Conservation (phyloP, 768 basidiomycete genomes). For the Pholiota conissans region DNA sequence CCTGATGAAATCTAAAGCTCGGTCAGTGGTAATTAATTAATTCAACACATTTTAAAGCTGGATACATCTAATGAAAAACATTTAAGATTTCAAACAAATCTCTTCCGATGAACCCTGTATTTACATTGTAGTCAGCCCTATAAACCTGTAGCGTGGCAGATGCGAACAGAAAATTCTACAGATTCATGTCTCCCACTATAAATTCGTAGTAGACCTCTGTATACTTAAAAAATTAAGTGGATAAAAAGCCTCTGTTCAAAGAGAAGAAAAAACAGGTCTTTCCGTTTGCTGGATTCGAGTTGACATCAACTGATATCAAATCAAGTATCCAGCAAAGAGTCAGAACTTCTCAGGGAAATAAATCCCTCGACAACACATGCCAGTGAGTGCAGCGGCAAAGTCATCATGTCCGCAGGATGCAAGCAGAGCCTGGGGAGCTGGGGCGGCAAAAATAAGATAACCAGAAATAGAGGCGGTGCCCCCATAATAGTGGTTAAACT, state of each 20-base stretch:
- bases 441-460: conserved; percentile 59
- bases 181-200: too few relatives aligned
- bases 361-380: conserved; percentile 69
- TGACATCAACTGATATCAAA: conserved; percentile 22
- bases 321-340: conserved; percentile 28
- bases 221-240: too few relatives aligned
- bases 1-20: too few relatives aligned
- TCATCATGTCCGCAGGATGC: conserved; percentile 55
- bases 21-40: too few relatives aligned
- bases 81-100: too few relatives aligned
- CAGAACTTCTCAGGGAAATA: conserved; percentile 22
- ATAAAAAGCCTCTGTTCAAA: background rate
- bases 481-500: conserved; percentile 70
- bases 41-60: too few relatives aligned
- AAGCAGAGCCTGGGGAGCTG: conserved; percentile 57
- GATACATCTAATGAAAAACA: too few relatives aligned
- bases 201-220: too few relatives aligned
- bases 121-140: too few relatives aligned
- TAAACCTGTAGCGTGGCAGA: too few relatives aligned
- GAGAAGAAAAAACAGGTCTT: background rate
- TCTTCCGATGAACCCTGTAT: too few relatives aligned
- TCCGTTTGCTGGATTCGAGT: conserved; percentile 26
- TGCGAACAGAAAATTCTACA: too few relatives aligned
- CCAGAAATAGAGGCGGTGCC: conserved; percentile 53
- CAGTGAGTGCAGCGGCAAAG: conserved; percentile 55